These are phyloP conservation scores for Botryotinia globosa DNA, from an alignment of 2,329 filamentous ascomycete genomes.

Conservation along the genomic window DNA sequence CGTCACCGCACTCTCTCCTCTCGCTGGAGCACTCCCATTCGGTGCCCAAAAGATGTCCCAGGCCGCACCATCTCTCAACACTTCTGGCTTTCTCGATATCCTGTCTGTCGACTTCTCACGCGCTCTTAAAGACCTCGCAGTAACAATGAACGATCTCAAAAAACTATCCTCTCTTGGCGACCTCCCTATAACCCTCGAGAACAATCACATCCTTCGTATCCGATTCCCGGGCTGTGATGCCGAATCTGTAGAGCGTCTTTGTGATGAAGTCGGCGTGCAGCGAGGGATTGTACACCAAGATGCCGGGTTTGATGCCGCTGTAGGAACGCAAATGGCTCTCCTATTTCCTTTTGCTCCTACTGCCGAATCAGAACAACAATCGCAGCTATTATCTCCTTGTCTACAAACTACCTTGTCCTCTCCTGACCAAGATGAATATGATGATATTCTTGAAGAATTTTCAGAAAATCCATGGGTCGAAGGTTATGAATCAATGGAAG, in stretches of 20 bases:
- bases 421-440: slow-evolving; percentile 37
- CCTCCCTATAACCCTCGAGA: slow-evolving; percentile 72
- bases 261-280: slow-evolving; percentile 80
- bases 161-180: slow-evolving; percentile 75
- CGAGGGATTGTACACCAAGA: slow-evolving; percentile 80
- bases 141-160: slow-evolving; percentile 77
- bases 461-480: slow-evolving; percentile 37
- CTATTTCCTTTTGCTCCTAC: slow-evolving; percentile 83
- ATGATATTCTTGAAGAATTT: slow-evolving; percentile 27
- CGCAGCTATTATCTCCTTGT: slow-evolving; percentile 32
- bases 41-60: slow-evolving; percentile 38
- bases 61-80: slow-evolving; percentile 65
- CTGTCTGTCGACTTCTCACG: slow-evolving; percentile 86
- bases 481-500: slow-evolving; percentile 36
- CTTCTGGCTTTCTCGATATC: slow-evolving; percentile 78
- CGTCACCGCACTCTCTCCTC: slow-evolving; percentile 78
- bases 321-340: slow-evolving; percentile 71
- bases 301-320: slow-evolving; percentile 62
- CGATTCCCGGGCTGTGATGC: slow-evolving; percentile 90
- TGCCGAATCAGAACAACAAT: slow-evolving; percentile 38
- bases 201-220: slow-evolving; percentile 63
- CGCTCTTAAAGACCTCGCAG: slow-evolving; percentile 77
- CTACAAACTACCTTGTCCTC: slow-evolving; percentile 9
- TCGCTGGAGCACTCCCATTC: slow-evolving; percentile 56
- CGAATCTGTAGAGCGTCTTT: slow-evolving; percentile 76